phyloP scores from a whole-genome alignment of 306 rosid species.

The Ammopiptanthus mongolicus region DNA sequence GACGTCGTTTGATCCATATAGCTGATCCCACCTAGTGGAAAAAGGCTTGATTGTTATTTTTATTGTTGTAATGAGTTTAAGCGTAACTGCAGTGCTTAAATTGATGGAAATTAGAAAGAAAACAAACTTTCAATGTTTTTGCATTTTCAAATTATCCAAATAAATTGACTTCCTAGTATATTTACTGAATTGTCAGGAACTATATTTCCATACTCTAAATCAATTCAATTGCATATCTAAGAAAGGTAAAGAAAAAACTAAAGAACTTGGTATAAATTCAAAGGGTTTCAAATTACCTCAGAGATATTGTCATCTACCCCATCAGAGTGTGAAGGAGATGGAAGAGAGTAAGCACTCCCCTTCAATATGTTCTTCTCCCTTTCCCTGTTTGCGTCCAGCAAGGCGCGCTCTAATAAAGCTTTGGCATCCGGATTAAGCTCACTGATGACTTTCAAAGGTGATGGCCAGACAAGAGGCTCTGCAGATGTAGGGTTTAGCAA shows the following conservation, averaged over 20 bases:
- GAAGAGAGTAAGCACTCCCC: slow-evolving; percentile 48
- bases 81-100: background rate
- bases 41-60: too few relatives aligned
- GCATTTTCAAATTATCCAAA: background rate
- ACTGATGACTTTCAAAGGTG: slow-evolving; percentile 84
- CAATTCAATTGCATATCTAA: background rate
- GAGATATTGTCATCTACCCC: slow-evolving; percentile 54
- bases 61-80: too few relatives aligned
- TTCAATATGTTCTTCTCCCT: slow-evolving; percentile 80
- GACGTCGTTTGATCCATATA: too few relatives aligned
- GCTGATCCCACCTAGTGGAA: too few relatives aligned
- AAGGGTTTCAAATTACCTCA: slow-evolving; percentile 49
- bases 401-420: slow-evolving; percentile 69
- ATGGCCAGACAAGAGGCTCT: slow-evolving; percentile 98
- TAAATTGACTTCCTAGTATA: background rate
- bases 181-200: background rate
- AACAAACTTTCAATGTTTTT: background rate
- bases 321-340: slow-evolving; percentile 71
- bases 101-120: background rate
- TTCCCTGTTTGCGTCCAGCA: slow-evolving; percentile 83
- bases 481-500: slow-evolving; percentile 84
- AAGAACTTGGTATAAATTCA: background rate
- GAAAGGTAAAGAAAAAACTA: slow-evolving; percentile 2
- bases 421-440: slow-evolving; percentile 91
- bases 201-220: background rate